phyloP scores from a whole-genome alignment of 208 protist genomes.

The Polymyxa betae region DNA sequence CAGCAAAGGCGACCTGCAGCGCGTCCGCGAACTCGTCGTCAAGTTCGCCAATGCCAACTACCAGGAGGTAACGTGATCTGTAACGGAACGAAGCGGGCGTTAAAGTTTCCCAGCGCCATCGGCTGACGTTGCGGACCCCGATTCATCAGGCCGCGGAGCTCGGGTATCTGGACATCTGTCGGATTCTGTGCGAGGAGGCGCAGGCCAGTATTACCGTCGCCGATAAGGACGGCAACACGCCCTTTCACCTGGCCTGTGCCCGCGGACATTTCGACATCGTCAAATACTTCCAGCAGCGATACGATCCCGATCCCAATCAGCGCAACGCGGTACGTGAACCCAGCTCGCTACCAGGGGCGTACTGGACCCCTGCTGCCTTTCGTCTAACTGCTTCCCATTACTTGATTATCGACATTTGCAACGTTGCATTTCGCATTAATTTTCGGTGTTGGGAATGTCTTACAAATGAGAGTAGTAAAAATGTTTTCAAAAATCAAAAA shows the following conservation, averaged over 20 bases:
- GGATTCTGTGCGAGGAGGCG: conserved; percentile 22
- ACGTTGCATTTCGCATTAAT: no score
- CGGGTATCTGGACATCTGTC: conserved; percentile 46
- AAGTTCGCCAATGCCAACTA: conserved; percentile 30
- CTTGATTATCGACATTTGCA: no score
- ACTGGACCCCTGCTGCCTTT: no score
- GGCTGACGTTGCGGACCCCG: neutral
- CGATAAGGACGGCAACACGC: conserved; percentile 49
- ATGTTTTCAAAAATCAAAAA: no score
- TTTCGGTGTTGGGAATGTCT: no score
- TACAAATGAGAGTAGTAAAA: no score
- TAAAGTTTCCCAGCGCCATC: neutral
- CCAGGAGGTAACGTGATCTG: conserved; percentile 30
- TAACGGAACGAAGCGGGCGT: neutral
- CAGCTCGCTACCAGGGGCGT: no score
- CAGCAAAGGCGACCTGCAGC: conserved; percentile 42
- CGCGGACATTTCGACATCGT: conserved; percentile 43
- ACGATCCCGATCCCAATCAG: conserved; percentile 18
- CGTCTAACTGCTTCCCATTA: no score
- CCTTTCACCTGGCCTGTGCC: conserved; percentile 18
- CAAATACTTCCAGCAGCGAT: conserved; percentile 52
- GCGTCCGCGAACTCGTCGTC: conserved; percentile 34
- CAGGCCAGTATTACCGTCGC: conserved; percentile 15
- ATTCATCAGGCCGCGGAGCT: conserved; percentile 50
- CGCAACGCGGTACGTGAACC: conserved; percentile 2